Conservation (phyloP, 345 rosid genomes). For the Pistacia atlantica region DNA sequence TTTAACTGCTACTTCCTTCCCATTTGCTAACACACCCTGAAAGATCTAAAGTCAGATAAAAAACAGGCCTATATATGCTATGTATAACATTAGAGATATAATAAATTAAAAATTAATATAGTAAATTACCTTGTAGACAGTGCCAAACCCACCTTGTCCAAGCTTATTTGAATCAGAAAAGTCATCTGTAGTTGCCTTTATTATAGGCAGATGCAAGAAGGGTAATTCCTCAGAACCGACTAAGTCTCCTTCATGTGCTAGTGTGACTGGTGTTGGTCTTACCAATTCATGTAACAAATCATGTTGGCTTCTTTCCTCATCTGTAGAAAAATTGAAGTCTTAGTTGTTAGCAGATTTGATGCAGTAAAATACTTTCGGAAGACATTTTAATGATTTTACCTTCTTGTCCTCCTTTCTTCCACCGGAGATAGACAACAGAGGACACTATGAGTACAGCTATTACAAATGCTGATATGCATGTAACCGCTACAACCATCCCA, state of each 20-base stretch:
- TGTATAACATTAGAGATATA: too few relatives aligned
- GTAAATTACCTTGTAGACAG: constrained; percentile 39
- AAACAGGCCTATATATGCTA: too few relatives aligned
- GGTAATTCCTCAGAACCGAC: constrained; percentile 37
- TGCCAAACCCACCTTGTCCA: constrained; percentile 47
- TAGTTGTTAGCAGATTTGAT: background rate
- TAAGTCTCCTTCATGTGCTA: constrained; percentile 26
- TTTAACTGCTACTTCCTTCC: constrained; percentile 41
- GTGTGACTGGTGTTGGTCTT: constrained; percentile 21
- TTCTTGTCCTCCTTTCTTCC: constrained; percentile 20
- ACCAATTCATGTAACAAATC: constrained; percentile 26
- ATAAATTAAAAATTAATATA: too few relatives aligned
- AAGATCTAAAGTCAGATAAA: background rate
- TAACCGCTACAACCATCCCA: constrained; percentile 18
- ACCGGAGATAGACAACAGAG: background rate
- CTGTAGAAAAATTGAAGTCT: constrained; percentile 10
- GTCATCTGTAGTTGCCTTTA: constrained; percentile 35
- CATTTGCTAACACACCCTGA: constrained; percentile 34
- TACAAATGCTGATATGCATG: constrained; percentile 9
- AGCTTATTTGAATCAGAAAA: constrained; percentile 39
- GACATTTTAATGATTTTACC: constrained; percentile 19
- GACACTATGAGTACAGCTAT: constrained; percentile 24
- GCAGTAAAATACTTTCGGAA: too few relatives aligned
- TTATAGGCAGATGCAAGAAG: constrained; percentile 24
- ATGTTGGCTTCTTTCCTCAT: constrained; percentile 23